A percentile compares a stretch with the other conserved stretches of the same genome.
These are phyloP conservation scores for Thielaviopsis musarum DNA, from an alignment of 2,329 filamentous ascomycete genomes.

Conservation along the genomic window DNA sequence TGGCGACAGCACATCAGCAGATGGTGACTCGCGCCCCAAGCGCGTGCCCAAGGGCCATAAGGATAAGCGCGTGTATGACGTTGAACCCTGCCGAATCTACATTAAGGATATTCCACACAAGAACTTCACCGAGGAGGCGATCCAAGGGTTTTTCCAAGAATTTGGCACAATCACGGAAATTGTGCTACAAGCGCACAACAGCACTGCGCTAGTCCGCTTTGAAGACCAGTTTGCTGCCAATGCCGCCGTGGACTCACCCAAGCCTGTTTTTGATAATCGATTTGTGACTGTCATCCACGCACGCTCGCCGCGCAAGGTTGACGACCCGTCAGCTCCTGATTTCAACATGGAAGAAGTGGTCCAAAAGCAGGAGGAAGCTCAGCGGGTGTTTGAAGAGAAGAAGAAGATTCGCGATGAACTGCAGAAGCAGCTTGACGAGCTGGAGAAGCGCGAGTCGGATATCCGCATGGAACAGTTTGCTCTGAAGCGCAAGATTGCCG, in stretches of 20 bases:
- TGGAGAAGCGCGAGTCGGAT: constrained; percentile 47
- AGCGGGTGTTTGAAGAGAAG: constrained; percentile 51
- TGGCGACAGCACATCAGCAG: constrained; percentile 22
- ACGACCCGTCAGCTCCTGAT: constrained; percentile 27
- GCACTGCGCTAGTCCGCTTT: constrained; percentile 53
- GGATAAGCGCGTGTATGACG: constrained; percentile 45
- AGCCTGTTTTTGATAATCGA: constrained; percentile 68
- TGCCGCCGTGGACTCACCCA: constrained; percentile 58
- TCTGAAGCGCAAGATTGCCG: constrained; percentile 44
- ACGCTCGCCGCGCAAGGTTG: constrained; percentile 8
- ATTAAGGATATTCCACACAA: constrained; percentile 65
- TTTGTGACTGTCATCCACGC: constrained; percentile 52
- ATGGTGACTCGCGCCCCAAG: no score
- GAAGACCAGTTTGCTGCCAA: constrained; percentile 48
- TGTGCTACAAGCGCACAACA: constrained; percentile 47
- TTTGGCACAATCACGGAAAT: constrained; percentile 52
- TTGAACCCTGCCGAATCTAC: constrained; percentile 49
- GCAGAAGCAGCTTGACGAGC: constrained; percentile 41
- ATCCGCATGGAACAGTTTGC: constrained; percentile 46
- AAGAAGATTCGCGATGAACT: constrained; percentile 44
- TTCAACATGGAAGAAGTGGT: constrained; percentile 55
- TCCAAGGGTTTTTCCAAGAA: constrained; percentile 52
- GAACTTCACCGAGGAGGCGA: constrained; percentile 44
- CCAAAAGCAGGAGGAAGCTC: constrained; percentile 53
- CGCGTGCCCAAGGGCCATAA: constrained; percentile 18